Percentiles rank a stretch among this genome's conserved stretches.
Evolutionary conservation across 139 green algal genomes (phyloP).

Genomic region (Micractinium conductrix): DNA sequence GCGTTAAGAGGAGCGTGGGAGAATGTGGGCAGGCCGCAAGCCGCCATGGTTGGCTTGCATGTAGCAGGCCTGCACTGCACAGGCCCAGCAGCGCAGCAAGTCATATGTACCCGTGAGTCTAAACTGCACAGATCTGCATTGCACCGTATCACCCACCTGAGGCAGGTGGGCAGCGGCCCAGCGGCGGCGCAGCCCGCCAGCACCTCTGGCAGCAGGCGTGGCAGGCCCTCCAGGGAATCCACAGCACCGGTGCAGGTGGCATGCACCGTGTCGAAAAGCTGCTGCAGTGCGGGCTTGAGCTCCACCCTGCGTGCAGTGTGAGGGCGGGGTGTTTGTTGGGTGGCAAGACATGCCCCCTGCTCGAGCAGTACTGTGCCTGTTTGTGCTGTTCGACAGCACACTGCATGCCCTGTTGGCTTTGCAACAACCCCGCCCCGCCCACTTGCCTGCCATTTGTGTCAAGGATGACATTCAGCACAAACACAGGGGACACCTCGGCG

Average conservation of each 20-base stretch:
- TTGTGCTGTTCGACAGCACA: too few species aligned
- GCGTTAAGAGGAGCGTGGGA: neutral
- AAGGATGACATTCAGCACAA: conserved; percentile 72
- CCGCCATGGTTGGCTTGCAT: too few species aligned
- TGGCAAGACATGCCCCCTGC: neutral
- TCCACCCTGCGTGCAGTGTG: conserved; percentile 38
- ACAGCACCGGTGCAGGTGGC: conserved; percentile 62
- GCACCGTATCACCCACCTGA: conserved; percentile 21
- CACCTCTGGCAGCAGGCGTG: conserved; percentile 17
- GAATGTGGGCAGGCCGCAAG: too few species aligned
- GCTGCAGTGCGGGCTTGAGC: conserved; percentile 66
- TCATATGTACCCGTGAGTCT: neutral
- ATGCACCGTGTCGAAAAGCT: conserved; percentile 87
- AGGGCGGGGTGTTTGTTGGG: neutral
- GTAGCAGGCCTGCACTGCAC: too few species aligned
- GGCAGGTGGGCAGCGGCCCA: conserved; percentile 12
- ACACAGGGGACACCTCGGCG: conserved; percentile 69
- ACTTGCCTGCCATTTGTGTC: conserved; percentile 44
- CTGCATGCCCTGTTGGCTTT: too few species aligned
- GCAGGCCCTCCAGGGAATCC: conserved; percentile 17
- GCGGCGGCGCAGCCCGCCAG: conserved; percentile 1
- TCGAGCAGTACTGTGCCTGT: too few species aligned
- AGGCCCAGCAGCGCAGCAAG: neutral
- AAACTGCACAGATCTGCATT: too few species aligned
- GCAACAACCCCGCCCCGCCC: neutral